A percentile compares a stretch with the other conserved stretches of the same genome.
Evolutionary conservation across 208 protist species (phyloP).

Genomic region (Naegleria fowleri): DNA sequence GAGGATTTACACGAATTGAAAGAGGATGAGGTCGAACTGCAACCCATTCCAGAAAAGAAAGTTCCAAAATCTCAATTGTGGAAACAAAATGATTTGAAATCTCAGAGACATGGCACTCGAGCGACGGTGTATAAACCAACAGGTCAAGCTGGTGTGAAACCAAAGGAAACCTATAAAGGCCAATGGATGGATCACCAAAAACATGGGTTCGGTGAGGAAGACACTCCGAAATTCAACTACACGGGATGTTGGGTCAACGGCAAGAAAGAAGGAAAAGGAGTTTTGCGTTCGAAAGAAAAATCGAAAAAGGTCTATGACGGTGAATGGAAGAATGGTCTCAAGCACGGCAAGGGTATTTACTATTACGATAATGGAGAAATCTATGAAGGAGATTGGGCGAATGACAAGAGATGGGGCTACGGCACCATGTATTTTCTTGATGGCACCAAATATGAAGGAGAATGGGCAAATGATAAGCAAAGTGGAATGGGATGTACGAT

Average conservation of each 20-base stretch:
- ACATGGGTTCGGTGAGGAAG: conserved; percentile 47
- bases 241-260: conserved; percentile 64
- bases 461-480: conserved; percentile 61
- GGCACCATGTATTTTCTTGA: conserved; percentile 14
- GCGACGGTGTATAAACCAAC: not conserved
- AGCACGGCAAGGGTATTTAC: conserved; percentile 17
- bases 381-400: conserved; percentile 32
- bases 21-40: too few species aligned
- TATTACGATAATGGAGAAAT: conserved; percentile 27
- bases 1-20: not conserved
- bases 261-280: conserved; percentile 54
- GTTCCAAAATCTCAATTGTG: not conserved
- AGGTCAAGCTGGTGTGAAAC: not conserved
- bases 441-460: conserved; percentile 48
- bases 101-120: not conserved
- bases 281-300: not conserved
- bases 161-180: conserved; percentile 44
- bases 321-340: conserved; percentile 7
- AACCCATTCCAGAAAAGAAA: not conserved
- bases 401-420: not conserved
- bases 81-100: conserved; percentile 19
- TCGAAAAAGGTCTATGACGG: not conserved
- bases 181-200: conserved; percentile 63
- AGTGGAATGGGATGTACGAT: conserved; percentile 45
- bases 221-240: not conserved